Evolutionary conservation across 371 early-diverging fungal genomes (phyloP), one percentile per base, ranked within the genome.

Genomic region (Sporodiniella umbellata): DNA sequence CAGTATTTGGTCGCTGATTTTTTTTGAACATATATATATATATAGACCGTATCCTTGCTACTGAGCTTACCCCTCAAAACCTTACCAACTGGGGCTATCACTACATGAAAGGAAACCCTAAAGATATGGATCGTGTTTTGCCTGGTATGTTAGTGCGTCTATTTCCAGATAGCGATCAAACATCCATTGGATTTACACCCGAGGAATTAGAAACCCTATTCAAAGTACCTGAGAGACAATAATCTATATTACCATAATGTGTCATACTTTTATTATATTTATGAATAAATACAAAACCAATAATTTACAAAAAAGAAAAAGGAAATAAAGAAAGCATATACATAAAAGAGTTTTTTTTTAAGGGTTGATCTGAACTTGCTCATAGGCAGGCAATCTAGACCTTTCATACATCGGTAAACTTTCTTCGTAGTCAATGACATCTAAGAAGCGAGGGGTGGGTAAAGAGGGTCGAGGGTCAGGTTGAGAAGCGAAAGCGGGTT

Each of bases 371-470:
- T n/a, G n/a, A 31, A 64, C 90, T 89, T 31, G 95, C 94, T 56
- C 89, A 86, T 71, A 90, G 73, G 70, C 48, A 55, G 62, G 92
- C 80, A 37, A 57, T 85, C 66, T 78, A 19, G 50, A 49, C 7
- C 58, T 12, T 28, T 49, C 55, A 21, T 70, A 70, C 0, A 54
- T n/a, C 8, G 70, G 70, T 15, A 66, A 42, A 8, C 54, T 38
- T 8, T 70, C 62, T 40, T 66, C 67, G 28, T 63, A 58, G 39
- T 66, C 67, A 33, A 61, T 31, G 0, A 54, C 33, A 1, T 56
- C 31, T 7, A 70, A n/a, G 43, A 64, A 70, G 23, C 42, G 52
- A 12, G 70, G 70, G 2, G 38, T 33, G 24, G 53, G 52, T 31
- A 44, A 22, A 12, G 31, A 15, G 28, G 23, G 25, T 42, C 24